Base-by-base conservation (phyloP, 495 filamentous ascomycete genomes). In the Chaetomidium leptoderma region DNA sequence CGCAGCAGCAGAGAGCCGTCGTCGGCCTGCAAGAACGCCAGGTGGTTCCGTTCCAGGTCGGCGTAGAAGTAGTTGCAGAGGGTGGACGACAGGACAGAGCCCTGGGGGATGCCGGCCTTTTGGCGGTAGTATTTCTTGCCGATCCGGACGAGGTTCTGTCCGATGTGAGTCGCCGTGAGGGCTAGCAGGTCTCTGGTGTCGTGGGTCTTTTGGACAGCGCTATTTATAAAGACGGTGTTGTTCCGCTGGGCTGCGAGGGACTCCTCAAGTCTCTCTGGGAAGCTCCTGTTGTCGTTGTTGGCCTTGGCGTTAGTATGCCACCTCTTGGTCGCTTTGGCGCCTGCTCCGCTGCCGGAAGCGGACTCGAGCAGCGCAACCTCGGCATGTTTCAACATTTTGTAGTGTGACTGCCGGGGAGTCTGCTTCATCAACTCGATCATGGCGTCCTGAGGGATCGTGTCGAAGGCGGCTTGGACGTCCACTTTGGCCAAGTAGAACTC, bases 51-150 rank as follows among this genome's bases (percentile, higher is more conserved):
- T 70, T 98, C 95, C 3, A 98, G 77, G 59, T 91, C 82, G 4
- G 87, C 92, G 66, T 97, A 97, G 67, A 97, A 95, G 66, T 92
- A 89, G 68, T 91, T 97, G 78, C 95, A 97, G 0, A 98, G 78
- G 30, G 90, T 75, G 47, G 83, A 87, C 10, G 91, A 96, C 24
- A 98, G 66, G 0, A 96, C 79, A 0, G 91, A 96, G 35, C 93
- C 93, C 70, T 98, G 93, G 0, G 93, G 91, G 23, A 98, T 96
- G 14, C 93, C 93, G 32, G 81, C 76, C 64, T 86, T 91, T 63
- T 97, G 93, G 13, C 90, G 82, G 64, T 90, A 97, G 72, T 85
- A 93, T 51, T 86, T 89, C 75, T 92, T 92, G 24, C 90, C 92
- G 49, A 97, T 86, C 61, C 88, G 91, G 68, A 97, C 82, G 29